Evolutionary conservation across 805 yeast species (phyloP).

Genomic region (Myxozyma sirexii): DNA sequence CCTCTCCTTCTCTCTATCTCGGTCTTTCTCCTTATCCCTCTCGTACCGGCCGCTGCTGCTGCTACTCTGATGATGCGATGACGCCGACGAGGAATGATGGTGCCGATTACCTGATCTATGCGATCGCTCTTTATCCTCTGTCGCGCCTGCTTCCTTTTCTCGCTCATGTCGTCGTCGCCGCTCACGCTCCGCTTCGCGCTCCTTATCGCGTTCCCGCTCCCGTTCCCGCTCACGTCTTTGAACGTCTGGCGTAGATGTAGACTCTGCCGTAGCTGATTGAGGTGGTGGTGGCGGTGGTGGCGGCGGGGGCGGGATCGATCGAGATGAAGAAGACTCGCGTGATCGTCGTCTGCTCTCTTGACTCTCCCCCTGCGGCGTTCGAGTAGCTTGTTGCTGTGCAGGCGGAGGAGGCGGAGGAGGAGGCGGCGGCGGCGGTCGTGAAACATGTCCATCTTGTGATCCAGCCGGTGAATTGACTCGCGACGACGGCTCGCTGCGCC

Average conservation of each 20-base stretch:
- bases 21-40: not conserved
- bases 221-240: not conserved
- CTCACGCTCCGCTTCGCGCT: conserved; percentile 11
- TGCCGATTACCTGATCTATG: not conserved
- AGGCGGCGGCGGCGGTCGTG: not conserved
- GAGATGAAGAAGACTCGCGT: no score
- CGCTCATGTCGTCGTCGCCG: conserved; percentile 13
- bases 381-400: not conserved
- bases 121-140: conserved; percentile 2
- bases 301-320: no score
- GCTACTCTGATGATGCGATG: not conserved
- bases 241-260: no score
- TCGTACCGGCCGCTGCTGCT: not conserved
- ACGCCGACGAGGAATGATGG: not conserved
- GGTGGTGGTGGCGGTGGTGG: no score
- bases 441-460: not conserved
- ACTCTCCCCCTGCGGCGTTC: not conserved
- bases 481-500: not conserved
- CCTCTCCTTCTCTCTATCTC: not conserved
- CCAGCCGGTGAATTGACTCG: not conserved
- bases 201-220: not conserved
- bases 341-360: no score
- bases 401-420: not conserved
- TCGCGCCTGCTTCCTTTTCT: conserved; percentile 24
- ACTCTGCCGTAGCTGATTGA: no score